A percentile compares a stretch with the other conserved stretches of the same genome.
These are phyloP conservation scores for Termitomyces heimii DNA, from an alignment of 768 basidiomycete genomes.

Conservation along the genomic window DNA sequence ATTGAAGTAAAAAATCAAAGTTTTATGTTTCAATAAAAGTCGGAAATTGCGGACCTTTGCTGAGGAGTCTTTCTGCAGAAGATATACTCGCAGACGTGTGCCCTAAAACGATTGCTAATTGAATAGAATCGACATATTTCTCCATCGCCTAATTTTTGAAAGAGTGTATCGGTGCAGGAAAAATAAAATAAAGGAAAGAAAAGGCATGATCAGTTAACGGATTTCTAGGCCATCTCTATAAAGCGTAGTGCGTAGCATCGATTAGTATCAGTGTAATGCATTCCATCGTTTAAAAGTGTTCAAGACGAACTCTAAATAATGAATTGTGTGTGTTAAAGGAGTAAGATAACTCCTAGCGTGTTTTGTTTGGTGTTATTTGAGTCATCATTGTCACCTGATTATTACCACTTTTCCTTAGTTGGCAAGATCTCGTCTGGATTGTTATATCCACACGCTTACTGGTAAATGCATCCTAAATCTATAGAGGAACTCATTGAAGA, in stretches of 20 bases:
- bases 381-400: constrained; percentile 4
- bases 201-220: constrained; percentile 16
- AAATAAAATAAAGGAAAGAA: background rate
- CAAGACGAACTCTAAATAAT: background rate
- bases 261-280: constrained; percentile 47
- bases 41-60: constrained; percentile 64
- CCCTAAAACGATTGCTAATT: constrained; percentile 24
- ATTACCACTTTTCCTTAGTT: background rate
- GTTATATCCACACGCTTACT: background rate
- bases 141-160: constrained; percentile 4
- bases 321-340: no score
- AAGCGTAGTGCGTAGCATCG: constrained; percentile 27
- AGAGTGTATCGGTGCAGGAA: background rate
- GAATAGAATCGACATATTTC: background rate
- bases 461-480: constrained; percentile 12
- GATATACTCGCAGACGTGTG: constrained; percentile 61
- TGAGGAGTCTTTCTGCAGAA: constrained; percentile 45
- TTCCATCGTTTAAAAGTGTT: constrained; percentile 36
- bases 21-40: constrained; percentile 79
- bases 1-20: constrained; percentile 82
- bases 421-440: constrained; percentile 2
- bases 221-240: constrained; percentile 27
- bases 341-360: no score
- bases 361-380: background rate
- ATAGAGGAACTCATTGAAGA: constrained; percentile 36